phyloP scores from a whole-genome alignment of 768 basidiomycete species.

The Trametes maxima region DNA sequence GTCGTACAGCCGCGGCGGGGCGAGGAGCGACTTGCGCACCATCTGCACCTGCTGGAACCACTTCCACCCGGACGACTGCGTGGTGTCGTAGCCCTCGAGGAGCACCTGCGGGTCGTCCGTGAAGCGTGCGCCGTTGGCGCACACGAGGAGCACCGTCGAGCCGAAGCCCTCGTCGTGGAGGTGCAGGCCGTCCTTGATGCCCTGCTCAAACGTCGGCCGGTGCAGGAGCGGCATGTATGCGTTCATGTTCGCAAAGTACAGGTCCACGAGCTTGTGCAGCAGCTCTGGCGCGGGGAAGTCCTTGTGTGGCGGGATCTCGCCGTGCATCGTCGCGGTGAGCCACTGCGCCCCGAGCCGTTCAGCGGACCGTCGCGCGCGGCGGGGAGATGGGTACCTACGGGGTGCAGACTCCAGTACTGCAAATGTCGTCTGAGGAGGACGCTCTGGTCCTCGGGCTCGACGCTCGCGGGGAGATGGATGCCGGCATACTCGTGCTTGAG shows the following conservation, averaged over 20 bases:
- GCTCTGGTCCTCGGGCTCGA: slow-evolving; percentile 15
- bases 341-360: slow-evolving; percentile 22
- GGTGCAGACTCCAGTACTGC: slow-evolving; percentile 53
- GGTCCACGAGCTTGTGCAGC: slow-evolving; percentile 44
- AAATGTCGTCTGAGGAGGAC: slow-evolving; percentile 39
- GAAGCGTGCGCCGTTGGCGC: slow-evolving; percentile 52
- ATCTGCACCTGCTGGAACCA: slow-evolving; percentile 63
- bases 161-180: slow-evolving; percentile 46
- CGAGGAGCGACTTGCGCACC: slow-evolving; percentile 57
- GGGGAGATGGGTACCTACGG: slow-evolving; percentile 37
- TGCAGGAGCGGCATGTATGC: slow-evolving; percentile 50
- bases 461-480: slow-evolving; percentile 13
- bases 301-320: slow-evolving; percentile 31
- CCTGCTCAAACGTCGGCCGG: slow-evolving; percentile 45
- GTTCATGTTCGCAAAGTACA: slow-evolving; percentile 50
- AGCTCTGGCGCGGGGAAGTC: slow-evolving; percentile 42
- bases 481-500: slow-evolving; percentile 43
- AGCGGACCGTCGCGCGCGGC: neutral
- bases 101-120: slow-evolving; percentile 54
- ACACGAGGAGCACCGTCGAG: slow-evolving; percentile 48
- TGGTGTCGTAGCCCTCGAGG: slow-evolving; percentile 26
- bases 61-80: slow-evolving; percentile 47
- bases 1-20: slow-evolving; percentile 63
- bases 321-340: slow-evolving; percentile 30
- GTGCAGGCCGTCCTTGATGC: slow-evolving; percentile 42